Conservation (phyloP, 2,329 filamentous ascomycete genomes). For the Cytospora leucostoma region DNA sequence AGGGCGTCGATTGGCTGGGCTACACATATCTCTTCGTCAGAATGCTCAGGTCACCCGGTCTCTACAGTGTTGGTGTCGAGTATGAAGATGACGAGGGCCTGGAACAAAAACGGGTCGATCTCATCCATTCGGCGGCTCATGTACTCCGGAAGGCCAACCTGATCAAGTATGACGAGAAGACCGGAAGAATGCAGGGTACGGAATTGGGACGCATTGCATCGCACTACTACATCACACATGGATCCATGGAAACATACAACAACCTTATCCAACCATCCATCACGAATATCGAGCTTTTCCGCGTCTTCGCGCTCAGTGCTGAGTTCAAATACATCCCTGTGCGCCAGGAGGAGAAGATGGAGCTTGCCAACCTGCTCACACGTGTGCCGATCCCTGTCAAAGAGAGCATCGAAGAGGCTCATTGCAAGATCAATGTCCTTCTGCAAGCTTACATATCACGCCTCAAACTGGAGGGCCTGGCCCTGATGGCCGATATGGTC, state of each 20-base stretch:
- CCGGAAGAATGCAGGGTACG: conserved; percentile 83
- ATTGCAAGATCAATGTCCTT: conserved; percentile 97
- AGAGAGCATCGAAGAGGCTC: conserved; percentile 93
- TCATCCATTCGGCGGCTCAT: conserved; percentile 89
- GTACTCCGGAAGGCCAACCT: conserved; percentile 86
- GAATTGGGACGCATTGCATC: conserved; percentile 95
- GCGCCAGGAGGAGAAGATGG: conserved; percentile 94
- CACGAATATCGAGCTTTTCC: conserved; percentile 92
- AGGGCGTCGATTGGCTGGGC: conserved; percentile 98
- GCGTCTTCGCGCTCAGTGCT: conserved; percentile 91
- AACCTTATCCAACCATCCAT: conserved; percentile 92
- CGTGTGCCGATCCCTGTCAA: conserved; percentile 95
- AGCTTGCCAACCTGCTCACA: conserved; percentile 86
- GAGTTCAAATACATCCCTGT: conserved; percentile 99
- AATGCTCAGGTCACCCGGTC: conserved; percentile 91
- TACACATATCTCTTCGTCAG: conserved; percentile 98
- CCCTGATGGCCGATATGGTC: conserved; percentile 96
- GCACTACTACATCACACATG: conserved; percentile 97
- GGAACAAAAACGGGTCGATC: conserved; percentile 96
- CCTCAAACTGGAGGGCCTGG: conserved; percentile 88
- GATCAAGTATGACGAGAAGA: conserved; percentile 93
- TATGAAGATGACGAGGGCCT: conserved; percentile 90
- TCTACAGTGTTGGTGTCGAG: conserved; percentile 94
- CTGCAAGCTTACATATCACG: conserved; percentile 96
- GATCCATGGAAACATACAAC: conserved; percentile 96